Evolutionary conservation across 169 alveolate genomes (phyloP), one percentile per base, ranked within the genome.

Genomic region (Plasmodium sp.): DNA sequence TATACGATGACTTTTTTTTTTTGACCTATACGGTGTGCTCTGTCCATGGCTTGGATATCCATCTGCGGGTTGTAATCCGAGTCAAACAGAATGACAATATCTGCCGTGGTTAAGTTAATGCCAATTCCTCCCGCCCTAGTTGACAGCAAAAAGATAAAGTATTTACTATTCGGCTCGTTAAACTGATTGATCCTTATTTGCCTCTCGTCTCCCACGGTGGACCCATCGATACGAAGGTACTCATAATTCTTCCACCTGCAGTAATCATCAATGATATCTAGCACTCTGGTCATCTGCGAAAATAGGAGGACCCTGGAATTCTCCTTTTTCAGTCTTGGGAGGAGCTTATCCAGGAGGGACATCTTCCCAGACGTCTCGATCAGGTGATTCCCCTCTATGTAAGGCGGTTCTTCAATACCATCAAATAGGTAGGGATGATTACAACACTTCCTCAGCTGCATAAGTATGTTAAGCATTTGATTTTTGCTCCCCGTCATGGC

Each of bases 71-170:
- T 99, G 99, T 99, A 99, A 94, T 99, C 99, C n/a, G 99, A 97
- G 92, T 99, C 99, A 95, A 98, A 99, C n/a, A 99, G 95, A 54
- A 99, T 97, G 22, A 99, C 99, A 39, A 99, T 99, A 96, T 98
- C 99, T 12, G 99, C 99, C n/a, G 99, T 97, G 85, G 99, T 98
- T 71, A 99, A 97, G 96, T 98, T 99, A 18, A 99, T 97, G 9
- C 99, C 99, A 1, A 99, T 96, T 0, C 99, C 99, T 2, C 99
- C 99, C 14, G 99, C 99, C 86, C 99, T 96, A 1, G 99, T 99
- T 18, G 99, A 97, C 27, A 98, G 96, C 75, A 99, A 93, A 96
- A 99, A 99, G 7, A 99, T 97, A 95, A 97, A 97, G 81, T 97
- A 98, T n/a, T 97, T 95, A 56, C 99, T 97, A 71, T 97, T 96